Evolutionary conservation across 176 grass and related monocot species (phyloP).

Genomic region (Bolboschoenus planiculmis): DNA sequence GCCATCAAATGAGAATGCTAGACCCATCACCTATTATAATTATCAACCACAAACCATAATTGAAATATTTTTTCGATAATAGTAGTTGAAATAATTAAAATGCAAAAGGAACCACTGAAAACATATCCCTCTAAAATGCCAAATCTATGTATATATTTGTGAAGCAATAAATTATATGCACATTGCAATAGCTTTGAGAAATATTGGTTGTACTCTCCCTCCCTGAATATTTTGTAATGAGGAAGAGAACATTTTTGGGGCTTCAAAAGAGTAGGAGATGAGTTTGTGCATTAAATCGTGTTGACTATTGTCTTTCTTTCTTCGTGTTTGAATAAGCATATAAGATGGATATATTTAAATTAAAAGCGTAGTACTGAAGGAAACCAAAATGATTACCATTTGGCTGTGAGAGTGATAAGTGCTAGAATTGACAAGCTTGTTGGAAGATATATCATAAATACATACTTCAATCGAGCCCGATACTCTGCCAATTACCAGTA

Average conservation of each 20-base stretch:
- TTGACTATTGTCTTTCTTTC: not conserved
- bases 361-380: not conserved
- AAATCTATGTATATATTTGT: not conserved
- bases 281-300: not conserved
- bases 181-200: not conserved
- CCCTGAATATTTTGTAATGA: not conserved
- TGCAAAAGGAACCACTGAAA: not conserved
- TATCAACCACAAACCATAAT: constrained; percentile 16
- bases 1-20: constrained; percentile 70
- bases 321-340: not conserved
- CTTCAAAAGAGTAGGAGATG: not conserved
- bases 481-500: constrained; percentile 66
- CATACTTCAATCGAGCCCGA: constrained; percentile 69
- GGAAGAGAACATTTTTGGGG: not conserved
- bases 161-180: not conserved
- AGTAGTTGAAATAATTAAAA: not conserved
- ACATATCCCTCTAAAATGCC: not conserved
- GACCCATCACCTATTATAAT: constrained; percentile 72
- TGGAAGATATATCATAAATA: constrained; percentile 44
- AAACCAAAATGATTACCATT: constrained; percentile 63
- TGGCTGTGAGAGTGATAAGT: constrained; percentile 60
- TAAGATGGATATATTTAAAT: not conserved
- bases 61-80: not conserved
- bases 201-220: not conserved
- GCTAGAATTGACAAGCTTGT: constrained; percentile 41